Base-by-base conservation (phyloP, 176 grass and related monocot genomes). In the Canna indica region DNA sequence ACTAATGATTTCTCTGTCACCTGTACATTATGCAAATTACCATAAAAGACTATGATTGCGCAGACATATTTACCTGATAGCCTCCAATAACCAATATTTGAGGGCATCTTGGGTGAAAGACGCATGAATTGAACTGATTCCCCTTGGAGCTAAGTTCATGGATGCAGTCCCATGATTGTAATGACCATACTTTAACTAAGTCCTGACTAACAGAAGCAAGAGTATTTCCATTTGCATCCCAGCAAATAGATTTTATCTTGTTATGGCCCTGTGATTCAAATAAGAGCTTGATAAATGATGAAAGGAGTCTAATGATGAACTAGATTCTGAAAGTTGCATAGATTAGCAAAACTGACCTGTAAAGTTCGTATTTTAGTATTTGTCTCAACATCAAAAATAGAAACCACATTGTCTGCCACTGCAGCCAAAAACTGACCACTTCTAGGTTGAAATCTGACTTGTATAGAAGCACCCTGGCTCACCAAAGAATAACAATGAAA, bases 141-240 rank as follows among this genome's bases (percentile, higher is more conserved):
- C 90, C 95, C 36, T 84, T 80, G 45, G 95, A 99, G 63, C 82
- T 85, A 57, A 93, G 74, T 64, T 92, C 94, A 52, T 93, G 73
- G 63, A 88, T 75, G 57, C 82, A 84, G 18, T 79, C 11, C 25
- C 87, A 85, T 16, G 81, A 75, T 5, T 76, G 44, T 61, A 68
- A 78, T 0, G 90, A 99, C 94, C 94, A 99, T 24, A 99, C 76
- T 75, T 99, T 93, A 64, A 93, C 82, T 47, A 75, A 79, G 58
- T 93, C 94, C 74, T 99, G 89, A 74, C 94, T 93, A 78, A 71
- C 86, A 66, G 86, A 99, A 4, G 94, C 89, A 73, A 99, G 59
- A 76, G 59, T 83, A 33, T 90, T 86, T 26, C 94, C 94, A 50
- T 47, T 90, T 83, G 85, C 85, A 67, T 99, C 94, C 94, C 94